These are phyloP conservation scores for Leccinum pachyderme DNA, from an alignment of 1,284 basidiomycete genomes.

Conservation along the genomic window DNA sequence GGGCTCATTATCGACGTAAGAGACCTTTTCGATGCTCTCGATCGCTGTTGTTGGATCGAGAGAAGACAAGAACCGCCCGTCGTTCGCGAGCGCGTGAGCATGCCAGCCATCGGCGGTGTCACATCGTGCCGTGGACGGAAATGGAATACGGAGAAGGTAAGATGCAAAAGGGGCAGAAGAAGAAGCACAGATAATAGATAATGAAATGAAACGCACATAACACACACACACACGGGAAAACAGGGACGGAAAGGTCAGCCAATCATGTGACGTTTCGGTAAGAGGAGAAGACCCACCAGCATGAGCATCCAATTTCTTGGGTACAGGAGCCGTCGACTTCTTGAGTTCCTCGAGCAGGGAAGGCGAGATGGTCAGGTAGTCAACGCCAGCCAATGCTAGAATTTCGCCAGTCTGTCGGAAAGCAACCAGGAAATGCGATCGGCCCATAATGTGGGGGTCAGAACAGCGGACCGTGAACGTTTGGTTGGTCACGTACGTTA, in stretches of 20 bases:
- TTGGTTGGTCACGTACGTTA: constrained; percentile 58
- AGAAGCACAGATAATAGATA: background rate
- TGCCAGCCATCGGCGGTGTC: background rate
- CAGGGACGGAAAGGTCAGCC: constrained; percentile 3
- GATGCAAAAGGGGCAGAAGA: background rate
- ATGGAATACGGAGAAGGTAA: background rate
- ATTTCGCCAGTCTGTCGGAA: constrained; percentile 80
- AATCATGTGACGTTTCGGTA: background rate
- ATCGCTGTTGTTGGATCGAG: constrained; percentile 36
- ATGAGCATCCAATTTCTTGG: constrained; percentile 79
- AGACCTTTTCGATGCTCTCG: constrained; percentile 72
- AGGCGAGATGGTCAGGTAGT: constrained; percentile 96
- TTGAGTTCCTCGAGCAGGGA: constrained; percentile 90
- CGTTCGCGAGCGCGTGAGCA: background rate
- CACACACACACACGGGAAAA: background rate
- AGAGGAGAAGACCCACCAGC: constrained; percentile 46
- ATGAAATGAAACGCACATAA: background rate
- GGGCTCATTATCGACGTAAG: constrained; percentile 89
- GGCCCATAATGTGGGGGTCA: constrained; percentile 7
- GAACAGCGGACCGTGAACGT: background rate
- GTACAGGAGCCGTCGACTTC: constrained; percentile 74
- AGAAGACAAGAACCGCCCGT: background rate
- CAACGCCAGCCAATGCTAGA: constrained; percentile 91
- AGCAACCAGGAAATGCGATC: constrained; percentile 27
- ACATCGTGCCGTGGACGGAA: background rate